Conservation (phyloP, 1,139 yeast species). For the Yamadazyma taylorii region DNA sequence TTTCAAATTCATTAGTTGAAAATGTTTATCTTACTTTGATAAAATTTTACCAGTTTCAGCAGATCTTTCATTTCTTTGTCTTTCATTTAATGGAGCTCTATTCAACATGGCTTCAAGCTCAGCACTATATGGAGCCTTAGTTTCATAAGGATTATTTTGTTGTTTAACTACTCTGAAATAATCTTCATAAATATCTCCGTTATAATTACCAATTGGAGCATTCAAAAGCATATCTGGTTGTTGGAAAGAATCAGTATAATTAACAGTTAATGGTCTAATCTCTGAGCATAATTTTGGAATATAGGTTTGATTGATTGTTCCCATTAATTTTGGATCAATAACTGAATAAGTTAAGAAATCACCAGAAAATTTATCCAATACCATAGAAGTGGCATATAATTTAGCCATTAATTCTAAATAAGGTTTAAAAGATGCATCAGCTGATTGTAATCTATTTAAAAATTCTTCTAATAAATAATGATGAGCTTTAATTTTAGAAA, state of each 20-base stretch:
- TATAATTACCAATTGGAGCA: constrained; percentile 79
- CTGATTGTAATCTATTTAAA: constrained; percentile 31
- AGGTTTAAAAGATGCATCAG: constrained; percentile 25
- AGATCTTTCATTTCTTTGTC: constrained; percentile 50
- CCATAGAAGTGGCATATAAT: constrained; percentile 67
- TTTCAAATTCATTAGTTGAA: neutral
- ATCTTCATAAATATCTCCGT: constrained; percentile 85
- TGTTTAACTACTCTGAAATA: constrained; percentile 57
- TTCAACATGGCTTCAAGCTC: constrained; percentile 52
- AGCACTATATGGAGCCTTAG: constrained; percentile 62
- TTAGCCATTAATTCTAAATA: constrained; percentile 32
- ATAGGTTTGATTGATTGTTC: constrained; percentile 43
- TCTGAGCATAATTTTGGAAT: constrained; percentile 46
- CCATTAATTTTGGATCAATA: constrained; percentile 46
- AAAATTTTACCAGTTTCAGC: constrained; percentile 41
- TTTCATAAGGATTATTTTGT: constrained; percentile 51
- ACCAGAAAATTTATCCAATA: constrained; percentile 73
- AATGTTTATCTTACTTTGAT: constrained; percentile 11
- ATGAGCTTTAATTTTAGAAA: constrained; percentile 64
- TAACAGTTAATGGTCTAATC: constrained; percentile 71
- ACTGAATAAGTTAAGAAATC: constrained; percentile 70
- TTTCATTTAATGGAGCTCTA: constrained; percentile 47
- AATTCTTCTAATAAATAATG: constrained; percentile 52
- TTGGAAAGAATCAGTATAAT: constrained; percentile 87
- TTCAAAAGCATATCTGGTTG: constrained; percentile 82